Base-by-base conservation (phyloP, 2,329 filamentous ascomycete species). In the Aspergillus sp. region DNA sequence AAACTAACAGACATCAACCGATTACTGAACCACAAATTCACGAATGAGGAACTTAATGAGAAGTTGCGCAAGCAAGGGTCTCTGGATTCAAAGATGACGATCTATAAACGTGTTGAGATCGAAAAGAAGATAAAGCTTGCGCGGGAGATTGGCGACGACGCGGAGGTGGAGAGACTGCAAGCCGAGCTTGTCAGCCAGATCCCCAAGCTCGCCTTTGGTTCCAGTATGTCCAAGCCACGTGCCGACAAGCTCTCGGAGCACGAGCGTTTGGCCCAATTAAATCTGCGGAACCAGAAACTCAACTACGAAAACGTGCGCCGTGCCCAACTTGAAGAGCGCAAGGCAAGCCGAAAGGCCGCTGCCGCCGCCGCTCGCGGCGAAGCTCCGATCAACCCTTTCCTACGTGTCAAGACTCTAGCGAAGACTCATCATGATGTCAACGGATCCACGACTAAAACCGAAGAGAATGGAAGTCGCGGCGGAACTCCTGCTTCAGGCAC, bases 221-320 rank as follows among this genome's bases (percentile, higher is more conserved):
- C 89, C 8, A 86, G 83, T 28, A 80, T 91, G 45, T 82, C 83
- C 31, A 88, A 87, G 71, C 84, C 85, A 65, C 80, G 83, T 28
- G 71, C 79, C 62, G 77, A 82, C 69, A 81, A 83, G 8, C 81
- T 84, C 38, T 83, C 82, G 11, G 90, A 96, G 75, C 92, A 94
- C 75, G 92, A 96, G 66, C 89, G 91, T 30, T 84, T 98, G 25
- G 91, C 91, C 0, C 86, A 90, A 71, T 83, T 97, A 67, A 99
- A 99, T 77, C 84, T 87, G 30, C 87, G 91, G 72, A 97, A 97
- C 77, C 89, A 94, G 64, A 88, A 89, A 61, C 85, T 89, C 68
- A 97, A 97, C 72, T 85, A 87, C n/a, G 91, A 97, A 74, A 89
- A 91, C 52, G 91, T 98, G n/a, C 91, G 94, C 62, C 91, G 91